Evolutionary conservation across 208 protist genomes (phyloP).

Genomic region (Leishmania martiniquensis): DNA sequence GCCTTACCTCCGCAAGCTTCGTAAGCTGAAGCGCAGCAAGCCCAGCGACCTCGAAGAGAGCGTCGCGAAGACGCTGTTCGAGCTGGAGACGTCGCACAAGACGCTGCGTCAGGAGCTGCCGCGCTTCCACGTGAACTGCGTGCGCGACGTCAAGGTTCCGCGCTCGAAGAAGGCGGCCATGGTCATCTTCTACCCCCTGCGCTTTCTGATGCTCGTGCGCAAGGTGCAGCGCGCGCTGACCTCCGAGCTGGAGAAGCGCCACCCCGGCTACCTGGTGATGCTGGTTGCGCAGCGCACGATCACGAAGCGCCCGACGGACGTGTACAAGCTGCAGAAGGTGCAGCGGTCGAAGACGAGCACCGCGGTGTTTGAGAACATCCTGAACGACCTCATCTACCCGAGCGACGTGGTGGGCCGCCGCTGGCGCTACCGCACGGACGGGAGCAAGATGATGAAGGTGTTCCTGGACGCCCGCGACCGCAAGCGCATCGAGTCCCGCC

Average conservation of each 20-base stretch:
- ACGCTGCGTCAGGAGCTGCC: constrained; percentile 94
- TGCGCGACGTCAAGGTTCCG: constrained; percentile 86
- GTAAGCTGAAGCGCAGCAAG: constrained; percentile 92
- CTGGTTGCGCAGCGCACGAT: constrained; percentile 96
- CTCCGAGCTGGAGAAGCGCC: constrained; percentile 99
- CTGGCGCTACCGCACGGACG: constrained; percentile 95
- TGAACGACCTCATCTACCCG: constrained; percentile 98
- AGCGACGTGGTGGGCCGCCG: constrained; percentile 98
- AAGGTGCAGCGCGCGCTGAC: constrained; percentile 95
- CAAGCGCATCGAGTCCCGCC: constrained; percentile 92
- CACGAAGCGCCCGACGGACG: constrained; percentile 84
- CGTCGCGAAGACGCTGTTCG: constrained; percentile 95
- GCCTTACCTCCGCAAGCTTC: constrained; percentile 93
- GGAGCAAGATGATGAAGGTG: constrained; percentile 97
- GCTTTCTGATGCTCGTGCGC: constrained; percentile 96
- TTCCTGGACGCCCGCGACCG: constrained; percentile 90
- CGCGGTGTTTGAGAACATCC: constrained; percentile 98
- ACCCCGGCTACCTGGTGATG: constrained; percentile 95
- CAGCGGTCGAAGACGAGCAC: constrained; percentile 96
- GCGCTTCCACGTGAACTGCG: constrained; percentile 95
- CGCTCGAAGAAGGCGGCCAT: constrained; percentile 85
- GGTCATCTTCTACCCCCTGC: constrained; percentile 98
- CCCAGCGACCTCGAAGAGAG: constrained; percentile 91
- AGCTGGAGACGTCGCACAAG: constrained; percentile 94
- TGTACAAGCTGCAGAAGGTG: constrained; percentile 92